phyloP scores from a whole-genome alignment of 1,284 basidiomycete genomes.

The Ganoderma lingzhi region DNA sequence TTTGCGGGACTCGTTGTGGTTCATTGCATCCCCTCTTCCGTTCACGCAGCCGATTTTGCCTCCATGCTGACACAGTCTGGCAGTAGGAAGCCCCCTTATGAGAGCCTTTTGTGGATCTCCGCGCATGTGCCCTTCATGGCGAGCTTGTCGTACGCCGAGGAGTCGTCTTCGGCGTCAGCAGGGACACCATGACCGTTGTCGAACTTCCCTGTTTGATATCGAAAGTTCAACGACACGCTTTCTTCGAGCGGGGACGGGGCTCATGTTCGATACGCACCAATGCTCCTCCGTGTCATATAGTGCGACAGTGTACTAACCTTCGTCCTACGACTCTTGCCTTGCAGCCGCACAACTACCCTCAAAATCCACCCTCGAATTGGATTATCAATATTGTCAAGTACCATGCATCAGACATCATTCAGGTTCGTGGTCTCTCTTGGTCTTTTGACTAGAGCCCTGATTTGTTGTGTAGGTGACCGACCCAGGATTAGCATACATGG shows the following conservation, averaged over 20 bases:
- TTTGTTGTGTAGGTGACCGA: constrained; percentile 53
- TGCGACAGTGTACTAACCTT: not conserved
- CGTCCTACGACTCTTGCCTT: not conserved
- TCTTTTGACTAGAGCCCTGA: not conserved
- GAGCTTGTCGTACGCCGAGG: no score
- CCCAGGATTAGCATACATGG: constrained; percentile 71
- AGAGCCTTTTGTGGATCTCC: not conserved
- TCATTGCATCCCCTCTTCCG: not conserved
- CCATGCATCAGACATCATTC: not conserved
- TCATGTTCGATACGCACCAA: not conserved
- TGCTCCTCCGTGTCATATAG: not conserved
- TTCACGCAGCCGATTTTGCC: not conserved
- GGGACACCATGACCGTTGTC: not conserved
- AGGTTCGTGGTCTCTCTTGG: not conserved
- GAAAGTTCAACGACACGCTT: not conserved
- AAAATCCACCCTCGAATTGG: no score
- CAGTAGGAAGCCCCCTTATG: not conserved
- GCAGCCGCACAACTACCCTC: no score
- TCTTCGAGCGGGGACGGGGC: not conserved
- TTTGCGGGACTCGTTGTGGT: not conserved
- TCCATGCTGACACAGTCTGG: not conserved
- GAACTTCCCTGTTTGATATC: not conserved
- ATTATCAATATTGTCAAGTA: not conserved
- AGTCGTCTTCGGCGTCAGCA: not conserved
- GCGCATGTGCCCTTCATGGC: not conserved